Base-by-base conservation (phyloP, 139 green algal species). In the Pleodorina starrii region DNA sequence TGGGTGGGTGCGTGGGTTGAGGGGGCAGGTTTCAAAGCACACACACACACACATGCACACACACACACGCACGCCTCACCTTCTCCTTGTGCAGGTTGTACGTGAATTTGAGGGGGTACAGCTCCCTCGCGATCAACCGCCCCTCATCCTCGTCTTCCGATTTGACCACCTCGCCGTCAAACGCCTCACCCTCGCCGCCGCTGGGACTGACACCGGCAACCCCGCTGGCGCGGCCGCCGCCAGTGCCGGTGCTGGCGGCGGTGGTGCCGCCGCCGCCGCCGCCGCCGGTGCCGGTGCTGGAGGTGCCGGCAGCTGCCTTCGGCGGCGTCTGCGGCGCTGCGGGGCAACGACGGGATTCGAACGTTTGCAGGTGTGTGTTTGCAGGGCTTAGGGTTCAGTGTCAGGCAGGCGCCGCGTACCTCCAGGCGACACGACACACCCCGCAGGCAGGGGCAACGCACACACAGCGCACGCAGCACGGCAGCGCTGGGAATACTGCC, bases 61-160 rank as follows among this genome's bases (percentile, higher is more conserved):
- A 66, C 63, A 73, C 29, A 73, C 3, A 73, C 63, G 17, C n/a
- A 23, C 16, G 11, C 36, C 79, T 25, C 57, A 86, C 79, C 79
- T 86, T 86, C 40, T 86, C 79, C 59, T 59, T 75, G 50, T 76
- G 57, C 79, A 86, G 54, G 59, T 86, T 86, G 79, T 86, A 86
- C 7, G 9, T 44, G 42, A 74, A 86, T 3, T 50, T 32, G 3
- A 86, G 59, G 0, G 79, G 79, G 54, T 76, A 86, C 79, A 86
- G 75, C 50, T 86, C 79, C 79, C 25, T 40, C 17, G 79, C 79
- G n/a, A 86, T 75, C 27, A 42, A n/a, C 5, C 16, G 21, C 40
- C 79, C 79, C 42, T 86, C 79, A 21, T 75, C 79, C 79, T 86
- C 79, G 32, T 86, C 79, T 57, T 75, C 79, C 40, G 57, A 75